Evolutionary conservation across 495 filamentous ascomycete species (phyloP).

Genomic region (Astrocystis sublimbata): DNA sequence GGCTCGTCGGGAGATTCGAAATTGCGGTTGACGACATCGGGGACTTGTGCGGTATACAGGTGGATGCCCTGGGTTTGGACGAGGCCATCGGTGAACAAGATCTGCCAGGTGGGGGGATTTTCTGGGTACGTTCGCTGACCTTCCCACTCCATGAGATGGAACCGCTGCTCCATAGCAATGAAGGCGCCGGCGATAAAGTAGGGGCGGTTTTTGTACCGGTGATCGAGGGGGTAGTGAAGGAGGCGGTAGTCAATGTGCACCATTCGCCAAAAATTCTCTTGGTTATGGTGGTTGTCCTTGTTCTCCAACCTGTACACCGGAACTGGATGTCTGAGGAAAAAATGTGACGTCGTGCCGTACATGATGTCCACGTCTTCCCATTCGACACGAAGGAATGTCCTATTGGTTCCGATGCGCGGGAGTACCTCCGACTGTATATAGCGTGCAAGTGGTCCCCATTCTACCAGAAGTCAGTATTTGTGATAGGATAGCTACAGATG

Average conservation of each 20-base stretch:
- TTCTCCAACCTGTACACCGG: neutral
- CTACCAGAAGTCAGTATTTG: no score
- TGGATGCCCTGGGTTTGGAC: neutral
- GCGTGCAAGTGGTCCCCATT: no score
- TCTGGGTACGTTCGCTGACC: neutral
- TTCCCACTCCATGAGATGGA: neutral
- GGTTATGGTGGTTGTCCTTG: neutral
- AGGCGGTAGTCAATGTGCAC: neutral
- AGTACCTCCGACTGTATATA: no score
- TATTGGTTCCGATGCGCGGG: no score
- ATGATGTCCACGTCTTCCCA: neutral
- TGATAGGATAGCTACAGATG: no score
- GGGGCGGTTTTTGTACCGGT: neutral
- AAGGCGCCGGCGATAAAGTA: constrained; percentile 4
- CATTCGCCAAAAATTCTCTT: neutral
- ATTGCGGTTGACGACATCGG: neutral
- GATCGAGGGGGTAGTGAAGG: neutral
- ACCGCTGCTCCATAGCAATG: constrained; percentile 10
- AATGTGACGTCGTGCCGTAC: neutral
- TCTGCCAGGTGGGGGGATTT: neutral
- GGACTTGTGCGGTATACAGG: constrained; percentile 5
- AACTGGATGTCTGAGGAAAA: neutral
- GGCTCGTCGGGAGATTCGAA: neutral
- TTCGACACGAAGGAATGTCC: neutral
- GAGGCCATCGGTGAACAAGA: neutral